Percentiles rank a stretch among this genome's conserved stretches.
These are phyloP conservation scores for Leccinum sublutescens DNA, from an alignment of 768 basidiomycete species.

Conservation along the genomic window DNA sequence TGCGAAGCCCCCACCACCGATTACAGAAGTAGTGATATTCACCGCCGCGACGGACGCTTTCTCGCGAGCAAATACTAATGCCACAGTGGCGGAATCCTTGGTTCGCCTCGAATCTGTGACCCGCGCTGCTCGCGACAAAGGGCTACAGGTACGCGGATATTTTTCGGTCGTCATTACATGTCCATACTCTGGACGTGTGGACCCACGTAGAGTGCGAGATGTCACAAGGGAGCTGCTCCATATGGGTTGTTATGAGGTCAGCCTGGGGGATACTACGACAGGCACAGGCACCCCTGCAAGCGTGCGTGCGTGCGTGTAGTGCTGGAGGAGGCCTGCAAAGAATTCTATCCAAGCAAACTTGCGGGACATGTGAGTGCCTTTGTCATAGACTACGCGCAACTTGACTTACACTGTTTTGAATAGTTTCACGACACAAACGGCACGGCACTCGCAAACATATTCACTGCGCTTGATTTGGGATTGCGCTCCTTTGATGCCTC, in stretches of 20 bases:
- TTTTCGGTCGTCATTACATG: constrained; percentile 41
- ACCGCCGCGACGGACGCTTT: constrained; percentile 88
- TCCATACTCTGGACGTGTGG: constrained; percentile 81
- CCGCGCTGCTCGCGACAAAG: too few species aligned
- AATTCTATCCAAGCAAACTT: constrained; percentile 60
- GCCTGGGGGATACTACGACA: constrained; percentile 75
- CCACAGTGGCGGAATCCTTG: constrained; percentile 68
- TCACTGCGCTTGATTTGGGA: constrained; percentile 69
- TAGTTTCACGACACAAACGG: constrained; percentile 93
- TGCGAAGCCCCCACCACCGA: constrained; percentile 14
- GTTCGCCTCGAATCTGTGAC: constrained; percentile 40
- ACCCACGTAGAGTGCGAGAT: constrained; percentile 59
- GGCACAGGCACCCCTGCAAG: constrained; percentile 75
- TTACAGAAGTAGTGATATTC: constrained; percentile 29
- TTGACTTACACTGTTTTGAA: background rate
- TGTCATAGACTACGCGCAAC: constrained; percentile 14
- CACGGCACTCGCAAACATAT: constrained; percentile 73
- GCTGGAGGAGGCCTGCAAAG: constrained; percentile 65
- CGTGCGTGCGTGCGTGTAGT: constrained; percentile 55
- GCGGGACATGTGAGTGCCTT: constrained; percentile 54
- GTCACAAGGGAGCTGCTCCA: constrained; percentile 69
- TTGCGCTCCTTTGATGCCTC: constrained; percentile 80
- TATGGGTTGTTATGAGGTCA: constrained; percentile 95
- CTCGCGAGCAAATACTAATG: constrained; percentile 39
- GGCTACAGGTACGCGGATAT: too few species aligned